Conservation (phyloP, 2,329 filamentous ascomycete genomes). For the Neocatenulostroma microsporum region DNA sequence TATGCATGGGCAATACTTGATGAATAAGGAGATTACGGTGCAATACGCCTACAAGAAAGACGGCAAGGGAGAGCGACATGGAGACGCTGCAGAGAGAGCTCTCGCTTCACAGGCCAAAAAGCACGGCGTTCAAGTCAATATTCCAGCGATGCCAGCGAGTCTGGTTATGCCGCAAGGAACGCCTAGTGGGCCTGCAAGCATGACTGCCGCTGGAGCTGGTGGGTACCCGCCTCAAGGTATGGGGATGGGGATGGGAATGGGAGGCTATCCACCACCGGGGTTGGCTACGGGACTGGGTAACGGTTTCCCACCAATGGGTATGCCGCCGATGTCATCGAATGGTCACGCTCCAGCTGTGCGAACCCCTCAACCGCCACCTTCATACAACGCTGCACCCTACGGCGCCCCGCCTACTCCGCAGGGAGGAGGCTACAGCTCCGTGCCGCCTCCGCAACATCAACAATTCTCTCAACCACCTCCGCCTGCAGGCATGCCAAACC, state of each 20-base stretch:
- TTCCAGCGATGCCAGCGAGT: conserved; percentile 65
- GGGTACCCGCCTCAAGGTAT: conserved; percentile 3
- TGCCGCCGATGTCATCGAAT: neutral
- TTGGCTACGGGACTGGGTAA: neutral
- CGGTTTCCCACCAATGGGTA: too few relatives aligned
- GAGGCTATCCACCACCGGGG: conserved; percentile 23
- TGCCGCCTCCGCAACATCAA: conserved; percentile 1
- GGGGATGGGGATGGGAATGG: conserved; percentile 12
- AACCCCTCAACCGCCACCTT: conserved; percentile 13
- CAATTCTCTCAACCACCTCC: conserved; percentile 4
- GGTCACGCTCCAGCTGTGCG: neutral
- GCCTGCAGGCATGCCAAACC: conserved; percentile 13
- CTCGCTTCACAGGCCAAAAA: conserved; percentile 88
- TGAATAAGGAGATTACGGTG: conserved; percentile 93
- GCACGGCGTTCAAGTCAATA: conserved; percentile 80
- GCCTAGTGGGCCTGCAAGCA: conserved; percentile 37
- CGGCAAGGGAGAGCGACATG: conserved; percentile 91
- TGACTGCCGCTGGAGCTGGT: conserved; percentile 18
- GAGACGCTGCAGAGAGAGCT: conserved; percentile 86
- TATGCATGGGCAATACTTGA: conserved; percentile 93
- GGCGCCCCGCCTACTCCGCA: neutral
- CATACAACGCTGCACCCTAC: conserved; percentile 10
- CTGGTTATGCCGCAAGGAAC: conserved; percentile 49
- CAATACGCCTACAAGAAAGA: conserved; percentile 99
- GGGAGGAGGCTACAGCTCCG: neutral